Conservation (phyloP, 768 basidiomycete species). For the Termitomyces sp. region DNA sequence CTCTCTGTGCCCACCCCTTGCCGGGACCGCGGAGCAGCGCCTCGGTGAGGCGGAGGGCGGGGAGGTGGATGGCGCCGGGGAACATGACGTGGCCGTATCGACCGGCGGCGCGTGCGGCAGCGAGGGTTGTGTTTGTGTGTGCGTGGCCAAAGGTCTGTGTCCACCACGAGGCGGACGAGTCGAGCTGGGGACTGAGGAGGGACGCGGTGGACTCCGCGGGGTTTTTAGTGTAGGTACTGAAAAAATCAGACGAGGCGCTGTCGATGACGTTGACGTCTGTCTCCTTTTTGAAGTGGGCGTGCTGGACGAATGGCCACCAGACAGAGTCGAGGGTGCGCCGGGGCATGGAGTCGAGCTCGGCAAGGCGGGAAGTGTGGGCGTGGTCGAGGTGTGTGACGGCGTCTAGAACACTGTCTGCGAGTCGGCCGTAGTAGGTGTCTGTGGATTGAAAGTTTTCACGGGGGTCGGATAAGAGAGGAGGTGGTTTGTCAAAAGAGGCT, state of each 20-base stretch:
- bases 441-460: constrained; percentile 45
- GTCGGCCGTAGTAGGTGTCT: constrained; percentile 64
- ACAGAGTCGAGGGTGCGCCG: constrained; percentile 67
- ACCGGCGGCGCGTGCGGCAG: constrained; percentile 86
- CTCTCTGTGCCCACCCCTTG: constrained; percentile 84
- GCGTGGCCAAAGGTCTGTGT: constrained; percentile 90
- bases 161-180: constrained; percentile 98
- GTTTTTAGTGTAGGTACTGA: constrained; percentile 57
- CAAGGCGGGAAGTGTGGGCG: constrained; percentile 60
- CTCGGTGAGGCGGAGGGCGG: constrained; percentile 82
- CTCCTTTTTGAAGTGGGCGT: constrained; percentile 60
- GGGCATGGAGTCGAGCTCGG: constrained; percentile 74
- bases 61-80: constrained; percentile 80
- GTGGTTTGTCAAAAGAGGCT: constrained; percentile 51
- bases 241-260: constrained; percentile 83
- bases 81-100: constrained; percentile 98
- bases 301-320: constrained; percentile 99
- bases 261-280: constrained; percentile 86
- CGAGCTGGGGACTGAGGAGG: constrained; percentile 57
- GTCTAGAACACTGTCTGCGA: constrained; percentile 32
- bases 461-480: constrained; percentile 36
- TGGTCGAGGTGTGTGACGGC: constrained; percentile 55
- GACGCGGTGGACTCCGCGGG: constrained; percentile 11
- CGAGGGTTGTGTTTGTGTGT: constrained; percentile 67
- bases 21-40: constrained; percentile 78